Conservation (phyloP, 2,329 filamentous ascomycete species). For the Alternaria metachromatica region DNA sequence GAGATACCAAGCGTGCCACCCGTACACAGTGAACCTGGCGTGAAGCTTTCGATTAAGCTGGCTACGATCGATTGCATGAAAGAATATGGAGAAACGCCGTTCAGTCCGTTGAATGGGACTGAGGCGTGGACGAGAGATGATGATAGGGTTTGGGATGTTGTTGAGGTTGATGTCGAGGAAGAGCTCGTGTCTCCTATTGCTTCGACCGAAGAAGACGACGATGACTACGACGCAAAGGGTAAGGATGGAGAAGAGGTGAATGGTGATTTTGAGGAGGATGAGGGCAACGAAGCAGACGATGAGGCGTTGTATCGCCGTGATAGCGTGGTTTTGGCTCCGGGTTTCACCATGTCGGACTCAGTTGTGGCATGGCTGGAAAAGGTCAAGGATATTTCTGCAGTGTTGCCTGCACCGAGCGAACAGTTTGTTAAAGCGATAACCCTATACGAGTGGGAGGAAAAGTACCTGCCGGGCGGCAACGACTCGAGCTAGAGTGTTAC, state of each 20-base stretch:
- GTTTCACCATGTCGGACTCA: not conserved
- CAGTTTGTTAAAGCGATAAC: accelerated
- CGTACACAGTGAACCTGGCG: not conserved
- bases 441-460: not conserved
- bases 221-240: accelerated
- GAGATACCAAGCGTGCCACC: not conserved
- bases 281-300: not conserved
- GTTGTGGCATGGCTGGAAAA: not conserved
- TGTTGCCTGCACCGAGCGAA: not conserved
- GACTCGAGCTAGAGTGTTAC: accelerated
- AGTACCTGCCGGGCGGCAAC: not conserved
- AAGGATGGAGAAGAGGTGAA: not conserved
- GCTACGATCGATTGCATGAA: not conserved
- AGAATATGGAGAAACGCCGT: not conserved
- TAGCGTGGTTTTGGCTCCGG: not conserved
- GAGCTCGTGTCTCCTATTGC: not conserved
- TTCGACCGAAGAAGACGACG: not conserved
- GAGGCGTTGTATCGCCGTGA: not conserved
- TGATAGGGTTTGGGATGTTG: not conserved
- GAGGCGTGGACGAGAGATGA: not conserved
- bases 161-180: not conserved
- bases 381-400: not conserved
- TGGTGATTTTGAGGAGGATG: accelerated
- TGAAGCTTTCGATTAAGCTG: not conserved
- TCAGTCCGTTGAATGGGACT: not conserved